Conservation (phyloP, 2,329 filamentous ascomycete species). For the Penicillium corylophilum region DNA sequence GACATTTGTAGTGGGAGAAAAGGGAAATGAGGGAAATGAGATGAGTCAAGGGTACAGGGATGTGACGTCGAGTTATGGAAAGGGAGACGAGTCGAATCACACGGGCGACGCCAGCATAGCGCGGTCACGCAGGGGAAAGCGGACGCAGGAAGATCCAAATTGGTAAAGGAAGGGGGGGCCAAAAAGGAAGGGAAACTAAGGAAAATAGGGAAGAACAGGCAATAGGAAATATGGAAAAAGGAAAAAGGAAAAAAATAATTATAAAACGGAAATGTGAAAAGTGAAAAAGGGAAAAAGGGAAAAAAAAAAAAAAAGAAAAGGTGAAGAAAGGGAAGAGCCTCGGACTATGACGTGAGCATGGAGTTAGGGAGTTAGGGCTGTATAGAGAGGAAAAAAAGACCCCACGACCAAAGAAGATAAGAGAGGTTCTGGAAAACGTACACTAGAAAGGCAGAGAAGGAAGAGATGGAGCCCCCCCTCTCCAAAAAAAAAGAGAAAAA, state of each 20-base stretch:
- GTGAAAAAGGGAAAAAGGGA: constrained; percentile 11
- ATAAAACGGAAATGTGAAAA: constrained; percentile 8
- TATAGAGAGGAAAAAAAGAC: constrained; percentile 1
- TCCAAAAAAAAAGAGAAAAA: background rate
- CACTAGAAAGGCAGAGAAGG: constrained; percentile 8
- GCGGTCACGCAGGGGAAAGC: constrained; percentile 25
- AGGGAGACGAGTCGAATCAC: constrained; percentile 20
- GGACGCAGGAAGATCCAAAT: constrained; percentile 14
- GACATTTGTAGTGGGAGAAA: constrained; percentile 39
- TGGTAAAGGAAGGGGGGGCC: constrained; percentile 1
- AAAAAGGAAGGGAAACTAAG: constrained; percentile 3
- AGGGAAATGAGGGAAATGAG: constrained; percentile 24
- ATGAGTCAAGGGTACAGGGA: constrained; percentile 27
- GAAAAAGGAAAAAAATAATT: no score
- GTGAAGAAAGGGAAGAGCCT: constrained; percentile 24
- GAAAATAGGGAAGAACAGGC: constrained; percentile 4
- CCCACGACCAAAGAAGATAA: background rate
- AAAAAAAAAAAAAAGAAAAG: constrained; percentile 15
- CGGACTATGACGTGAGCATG: constrained; percentile 32
- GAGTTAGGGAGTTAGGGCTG: constrained; percentile 2
- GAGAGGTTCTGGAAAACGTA: background rate
- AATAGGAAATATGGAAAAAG: background rate
- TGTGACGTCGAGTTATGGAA: constrained; percentile 28
- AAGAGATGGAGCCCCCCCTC: no score
- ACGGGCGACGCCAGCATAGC: constrained; percentile 26